phyloP scores from a whole-genome alignment of 1,284 basidiomycete genomes.

The Fomitopsis betulina region DNA sequence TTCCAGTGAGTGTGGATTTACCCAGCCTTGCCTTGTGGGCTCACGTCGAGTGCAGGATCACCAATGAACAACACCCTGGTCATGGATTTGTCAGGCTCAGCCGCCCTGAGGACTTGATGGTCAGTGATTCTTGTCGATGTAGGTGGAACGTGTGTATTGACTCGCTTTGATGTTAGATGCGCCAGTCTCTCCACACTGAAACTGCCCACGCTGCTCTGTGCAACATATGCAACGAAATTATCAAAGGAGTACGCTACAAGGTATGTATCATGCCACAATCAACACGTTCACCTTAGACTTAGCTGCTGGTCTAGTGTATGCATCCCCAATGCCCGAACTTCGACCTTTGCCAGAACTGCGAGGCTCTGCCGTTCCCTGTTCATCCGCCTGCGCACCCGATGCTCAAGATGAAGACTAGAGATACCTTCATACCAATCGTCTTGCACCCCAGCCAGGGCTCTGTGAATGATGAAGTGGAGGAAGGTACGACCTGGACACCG shows the following conservation, averaged over 20 bases:
- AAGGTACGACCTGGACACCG: too few relatives aligned
- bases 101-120: conserved; percentile 54
- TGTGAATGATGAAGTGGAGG: too few relatives aligned
- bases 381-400: conserved; percentile 76
- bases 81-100: conserved; percentile 74
- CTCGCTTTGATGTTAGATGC: conserved; percentile 9
- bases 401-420: conserved; percentile 67
- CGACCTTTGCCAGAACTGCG: conserved; percentile 80
- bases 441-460: conserved; percentile 22
- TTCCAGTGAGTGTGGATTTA: conserved; percentile 42
- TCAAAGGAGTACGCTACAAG: conserved; percentile 71
- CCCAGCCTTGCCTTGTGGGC: neutral
- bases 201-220: conserved; percentile 24
- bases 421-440: conserved; percentile 49
- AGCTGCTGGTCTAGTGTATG: conserved; percentile 55
- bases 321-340: conserved; percentile 79
- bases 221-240: conserved; percentile 45
- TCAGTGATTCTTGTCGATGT: conserved; percentile 26
- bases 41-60: conserved; percentile 41
- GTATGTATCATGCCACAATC: conserved; percentile 25
- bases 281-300: neutral
- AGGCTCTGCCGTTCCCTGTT: conserved; percentile 72
- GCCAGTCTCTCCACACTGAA: conserved; percentile 12
- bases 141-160: neutral
- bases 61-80: conserved; percentile 65